Conservation (phyloP, 192 early-diverging fungal species). For the Spizellomyces punctatus region DNA sequence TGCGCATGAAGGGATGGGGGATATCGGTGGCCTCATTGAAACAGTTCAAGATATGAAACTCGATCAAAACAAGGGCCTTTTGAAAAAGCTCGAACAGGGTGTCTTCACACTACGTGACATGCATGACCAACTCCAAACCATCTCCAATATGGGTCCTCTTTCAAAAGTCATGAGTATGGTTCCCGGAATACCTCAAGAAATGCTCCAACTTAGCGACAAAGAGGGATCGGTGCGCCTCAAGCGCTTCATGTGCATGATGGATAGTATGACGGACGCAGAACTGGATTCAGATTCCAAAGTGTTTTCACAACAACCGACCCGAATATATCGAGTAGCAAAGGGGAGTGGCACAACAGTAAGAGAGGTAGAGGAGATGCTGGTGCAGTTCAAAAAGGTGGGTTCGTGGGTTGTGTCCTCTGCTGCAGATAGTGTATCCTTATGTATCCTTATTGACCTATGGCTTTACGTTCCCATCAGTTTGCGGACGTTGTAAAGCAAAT, state of each 20-base stretch:
- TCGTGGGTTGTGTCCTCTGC: not conserved
- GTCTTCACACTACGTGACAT: constrained; percentile 91
- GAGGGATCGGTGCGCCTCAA: constrained; percentile 63
- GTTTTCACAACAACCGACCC: constrained; percentile 72
- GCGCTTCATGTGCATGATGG: constrained; percentile 89
- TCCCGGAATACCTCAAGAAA: constrained; percentile 66
- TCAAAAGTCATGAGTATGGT: constrained; percentile 90
- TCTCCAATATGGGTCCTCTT: constrained; percentile 88
- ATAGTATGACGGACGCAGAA: constrained; percentile 93
- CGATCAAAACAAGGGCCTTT: constrained; percentile 78
- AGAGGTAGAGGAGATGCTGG: constrained; percentile 80
- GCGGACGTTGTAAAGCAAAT: constrained; percentile 89
- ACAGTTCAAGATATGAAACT: constrained; percentile 86
- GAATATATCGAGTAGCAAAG: constrained; percentile 78
- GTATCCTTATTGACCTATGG: not conserved
- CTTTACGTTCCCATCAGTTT: constrained; percentile 61
- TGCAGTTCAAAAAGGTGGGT: constrained; percentile 29
- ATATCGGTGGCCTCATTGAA: constrained; percentile 84
- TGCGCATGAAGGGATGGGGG: constrained; percentile 76
- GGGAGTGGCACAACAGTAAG: constrained; percentile 81
- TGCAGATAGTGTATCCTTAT: not conserved
- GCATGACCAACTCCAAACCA: constrained; percentile 90
- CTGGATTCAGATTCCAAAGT: constrained; percentile 83
- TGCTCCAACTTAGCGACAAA: constrained; percentile 54
- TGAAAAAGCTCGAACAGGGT: constrained; percentile 88